These are phyloP conservation scores for Fusarium xyrophilum DNA, from an alignment of 2,329 filamentous ascomycete genomes.

Conservation along the genomic window DNA sequence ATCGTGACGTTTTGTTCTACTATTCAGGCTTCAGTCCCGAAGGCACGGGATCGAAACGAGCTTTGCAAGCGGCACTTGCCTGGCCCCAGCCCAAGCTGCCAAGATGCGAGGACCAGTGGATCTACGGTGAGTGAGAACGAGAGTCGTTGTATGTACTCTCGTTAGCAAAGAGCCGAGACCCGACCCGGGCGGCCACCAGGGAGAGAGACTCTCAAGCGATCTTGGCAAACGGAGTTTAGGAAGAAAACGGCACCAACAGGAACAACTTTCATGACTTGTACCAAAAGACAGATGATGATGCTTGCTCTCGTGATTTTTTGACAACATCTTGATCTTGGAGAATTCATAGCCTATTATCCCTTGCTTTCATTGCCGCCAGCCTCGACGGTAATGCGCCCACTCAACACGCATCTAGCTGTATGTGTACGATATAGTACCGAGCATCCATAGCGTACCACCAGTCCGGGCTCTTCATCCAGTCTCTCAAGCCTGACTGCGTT, in stretches of 20 bases:
- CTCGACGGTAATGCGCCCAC: conserved; percentile 41
- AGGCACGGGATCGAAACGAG: conserved; percentile 24
- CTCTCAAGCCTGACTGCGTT: neutral
- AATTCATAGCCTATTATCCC: conserved; percentile 33
- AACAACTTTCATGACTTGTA: neutral
- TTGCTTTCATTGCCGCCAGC: conserved; percentile 21
- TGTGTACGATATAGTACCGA: neutral
- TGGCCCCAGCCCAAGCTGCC: neutral
- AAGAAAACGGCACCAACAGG: conserved; percentile 11
- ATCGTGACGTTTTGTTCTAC: neutral
- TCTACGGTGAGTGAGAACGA: conserved; percentile 29
- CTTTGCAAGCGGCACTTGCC: conserved; percentile 12
- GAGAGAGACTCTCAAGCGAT: conserved; percentile 26
- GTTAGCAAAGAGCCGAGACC: conserved; percentile 34
- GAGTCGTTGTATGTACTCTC: conserved; percentile 3
- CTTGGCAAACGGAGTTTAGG: conserved; percentile 30
- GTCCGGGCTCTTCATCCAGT: conserved; percentile 17
- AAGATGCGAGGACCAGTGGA: conserved; percentile 28
- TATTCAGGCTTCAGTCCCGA: conserved; percentile 19
- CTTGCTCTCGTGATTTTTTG: conserved; percentile 8
- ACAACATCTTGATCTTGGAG: neutral
- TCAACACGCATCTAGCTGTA: conserved; percentile 30
- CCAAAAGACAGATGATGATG: neutral
- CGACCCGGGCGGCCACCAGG: conserved; percentile 9
- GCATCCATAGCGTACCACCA: neutral